Evolutionary conservation across 192 early-diverging fungal genomes (phyloP).

Genomic region (Rhizophagus sp.): DNA sequence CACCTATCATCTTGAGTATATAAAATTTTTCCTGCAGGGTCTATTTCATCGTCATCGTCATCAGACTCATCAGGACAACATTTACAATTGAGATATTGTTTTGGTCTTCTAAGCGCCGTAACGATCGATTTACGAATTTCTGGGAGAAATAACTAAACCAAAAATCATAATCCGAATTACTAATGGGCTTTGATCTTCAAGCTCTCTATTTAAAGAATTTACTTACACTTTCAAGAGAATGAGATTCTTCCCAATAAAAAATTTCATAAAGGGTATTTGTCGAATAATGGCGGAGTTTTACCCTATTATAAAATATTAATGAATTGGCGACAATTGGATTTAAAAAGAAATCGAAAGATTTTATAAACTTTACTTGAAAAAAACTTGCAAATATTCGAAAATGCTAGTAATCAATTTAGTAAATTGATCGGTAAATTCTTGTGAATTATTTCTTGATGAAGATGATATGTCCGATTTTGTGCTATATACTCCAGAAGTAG

Average conservation of each 20-base stretch:
- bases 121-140: conserved; percentile 84
- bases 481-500: background rate
- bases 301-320: conserved; percentile 33
- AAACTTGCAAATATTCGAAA: background rate
- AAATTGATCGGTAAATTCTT: background rate
- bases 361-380: background rate
- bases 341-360: background rate
- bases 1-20: conserved; percentile 80
- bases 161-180: background rate
- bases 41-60: conserved; percentile 30
- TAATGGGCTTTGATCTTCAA: background rate
- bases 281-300: conserved; percentile 59
- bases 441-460: background rate
- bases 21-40: conserved; percentile 42
- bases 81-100: conserved; percentile 77
- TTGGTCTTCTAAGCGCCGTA: conserved; percentile 76
- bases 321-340: background rate
- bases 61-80: conserved; percentile 62
- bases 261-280: conserved; percentile 71
- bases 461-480: background rate
- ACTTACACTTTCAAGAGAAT: conserved; percentile 73
- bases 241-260: conserved; percentile 73
- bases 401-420: background rate
- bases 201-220: background rate
- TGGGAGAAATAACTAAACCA: conserved; percentile 70